A percentile compares a stretch with the other conserved stretches of the same genome.
Conservation (phyloP, 2,329 filamentous ascomycete species). For the Talaromyces sp. region DNA sequence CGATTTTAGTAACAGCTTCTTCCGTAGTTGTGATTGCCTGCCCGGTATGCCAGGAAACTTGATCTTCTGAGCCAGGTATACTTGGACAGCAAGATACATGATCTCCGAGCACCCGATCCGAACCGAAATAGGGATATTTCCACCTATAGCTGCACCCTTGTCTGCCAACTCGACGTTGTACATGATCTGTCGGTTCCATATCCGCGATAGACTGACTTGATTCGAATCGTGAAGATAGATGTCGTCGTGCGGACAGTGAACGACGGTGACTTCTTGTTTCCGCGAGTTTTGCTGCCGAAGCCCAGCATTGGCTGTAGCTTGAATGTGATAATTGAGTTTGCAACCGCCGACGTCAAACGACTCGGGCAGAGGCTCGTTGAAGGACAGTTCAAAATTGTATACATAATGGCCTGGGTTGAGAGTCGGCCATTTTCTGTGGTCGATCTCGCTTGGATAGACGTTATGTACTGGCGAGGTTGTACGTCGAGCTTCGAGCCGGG, state of each 20-base stretch:
- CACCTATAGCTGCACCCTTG: conserved; percentile 14
- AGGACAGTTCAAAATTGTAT: conserved; percentile 15
- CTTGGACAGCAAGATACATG: conserved; percentile 8
- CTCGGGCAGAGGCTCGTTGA: conserved; percentile 12
- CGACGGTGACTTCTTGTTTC: conserved; percentile 9
- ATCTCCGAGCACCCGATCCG: conserved; percentile 7
- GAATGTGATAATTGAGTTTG: conserved; percentile 11
- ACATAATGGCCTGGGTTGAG: conserved; percentile 11
- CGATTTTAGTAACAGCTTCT: conserved; percentile 12
- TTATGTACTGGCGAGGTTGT: background rate
- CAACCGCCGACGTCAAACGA: conserved; percentile 13
- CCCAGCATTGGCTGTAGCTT: conserved; percentile 7
- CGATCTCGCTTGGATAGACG: background rate
- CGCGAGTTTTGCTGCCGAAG: conserved; percentile 11
- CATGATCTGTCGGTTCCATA: conserved; percentile 15
- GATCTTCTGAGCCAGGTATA: conserved; percentile 14
- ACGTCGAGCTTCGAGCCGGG: conserved; percentile 4
- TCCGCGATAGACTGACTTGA: conserved; percentile 13
- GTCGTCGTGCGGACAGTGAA: conserved; percentile 16
- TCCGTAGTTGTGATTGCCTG: conserved; percentile 10
- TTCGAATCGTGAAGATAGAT: conserved; percentile 14
- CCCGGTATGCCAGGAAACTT: conserved; percentile 4
- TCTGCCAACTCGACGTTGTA: conserved; percentile 11
- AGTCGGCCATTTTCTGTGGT: background rate
- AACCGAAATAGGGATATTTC: conserved; percentile 11